phyloP scores from a whole-genome alignment of 106 monocot species.

The Alisma plantagoaquatica region DNA sequence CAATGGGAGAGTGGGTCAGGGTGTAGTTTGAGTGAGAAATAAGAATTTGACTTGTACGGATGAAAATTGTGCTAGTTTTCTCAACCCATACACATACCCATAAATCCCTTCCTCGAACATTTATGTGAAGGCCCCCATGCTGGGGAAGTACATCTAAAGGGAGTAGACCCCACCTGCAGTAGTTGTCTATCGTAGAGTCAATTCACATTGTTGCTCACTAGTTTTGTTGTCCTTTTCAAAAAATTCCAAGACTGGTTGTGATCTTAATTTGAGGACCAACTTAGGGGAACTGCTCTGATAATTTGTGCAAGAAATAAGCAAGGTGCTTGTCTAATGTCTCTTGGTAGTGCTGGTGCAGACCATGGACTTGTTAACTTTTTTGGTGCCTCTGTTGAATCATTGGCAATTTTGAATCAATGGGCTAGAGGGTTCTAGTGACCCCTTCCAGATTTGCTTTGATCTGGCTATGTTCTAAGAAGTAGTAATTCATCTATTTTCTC shows the following conservation, averaged over 20 bases:
- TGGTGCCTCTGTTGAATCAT: constrained; percentile 17
- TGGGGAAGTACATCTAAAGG: constrained; percentile 51
- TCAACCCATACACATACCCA: constrained; percentile 50
- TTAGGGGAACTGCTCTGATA: constrained; percentile 39
- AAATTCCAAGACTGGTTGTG: constrained; percentile 25
- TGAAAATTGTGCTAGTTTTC: constrained; percentile 80
- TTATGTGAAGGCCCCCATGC: constrained; percentile 52
- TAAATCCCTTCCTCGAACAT: constrained; percentile 81
- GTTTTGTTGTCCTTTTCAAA: constrained; percentile 28
- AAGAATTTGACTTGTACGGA: constrained; percentile 52
- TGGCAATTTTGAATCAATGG: constrained; percentile 35
- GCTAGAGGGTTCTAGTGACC: constrained; percentile 18
- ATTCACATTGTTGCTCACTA: constrained; percentile 61
- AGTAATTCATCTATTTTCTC: constrained; percentile 34
- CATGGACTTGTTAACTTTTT: constrained; percentile 34
- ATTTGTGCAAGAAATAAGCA: constrained; percentile 25
- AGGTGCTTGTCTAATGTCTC: constrained; percentile 34
- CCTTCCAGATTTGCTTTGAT: constrained; percentile 21
- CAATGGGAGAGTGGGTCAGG: too few species aligned
- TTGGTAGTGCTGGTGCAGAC: constrained; percentile 53
- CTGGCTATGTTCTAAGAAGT: constrained; percentile 22
- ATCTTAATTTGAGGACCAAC: constrained; percentile 38
- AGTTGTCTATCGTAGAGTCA: constrained; percentile 41
- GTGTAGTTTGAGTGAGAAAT: constrained; percentile 30
- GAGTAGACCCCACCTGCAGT: constrained; percentile 25